Conservation (phyloP, 2,329 filamentous ascomycete genomes). For the Apiospora saccharicola region DNA sequence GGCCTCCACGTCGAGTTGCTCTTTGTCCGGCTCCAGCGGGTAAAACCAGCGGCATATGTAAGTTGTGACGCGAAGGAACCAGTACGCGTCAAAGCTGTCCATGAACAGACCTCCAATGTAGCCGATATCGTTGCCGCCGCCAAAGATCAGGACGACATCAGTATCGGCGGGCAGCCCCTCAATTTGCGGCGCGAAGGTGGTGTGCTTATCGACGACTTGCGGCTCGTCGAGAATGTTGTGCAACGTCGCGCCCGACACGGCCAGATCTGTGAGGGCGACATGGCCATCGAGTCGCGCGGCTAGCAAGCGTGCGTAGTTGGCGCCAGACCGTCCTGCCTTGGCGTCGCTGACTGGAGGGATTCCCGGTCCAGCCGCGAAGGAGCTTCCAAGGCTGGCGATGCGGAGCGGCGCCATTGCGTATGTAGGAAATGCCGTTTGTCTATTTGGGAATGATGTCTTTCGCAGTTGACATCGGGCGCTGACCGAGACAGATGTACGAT, state of each 20-base stretch:
- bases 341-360: conserved; percentile 42
- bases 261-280: conserved; percentile 40
- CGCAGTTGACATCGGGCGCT: not conserved
- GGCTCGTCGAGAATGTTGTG: conserved; percentile 45
- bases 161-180: conserved; percentile 42
- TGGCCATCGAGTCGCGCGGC: conserved; percentile 30
- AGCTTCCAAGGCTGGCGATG: conserved; percentile 41
- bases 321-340: conserved; percentile 41
- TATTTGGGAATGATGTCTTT: not conserved
- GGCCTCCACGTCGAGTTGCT: conserved; percentile 25
- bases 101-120: conserved; percentile 46
- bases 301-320: conserved; percentile 47
- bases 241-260: conserved; percentile 47
- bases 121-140: conserved; percentile 48
- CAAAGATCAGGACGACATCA: conserved; percentile 46
- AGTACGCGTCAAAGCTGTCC: conserved; percentile 26
- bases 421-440: not conserved
- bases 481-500: not conserved
- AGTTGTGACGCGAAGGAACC: not conserved
- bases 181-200: conserved; percentile 44
- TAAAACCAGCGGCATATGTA: not conserved
- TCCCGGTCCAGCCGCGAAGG: conserved; percentile 43
- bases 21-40: not conserved
- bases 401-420: conserved; percentile 31
- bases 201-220: conserved; percentile 36